These are phyloP conservation scores for Syzygium aromaticum DNA, from an alignment of 345 rosid species.

Conservation along the genomic window DNA sequence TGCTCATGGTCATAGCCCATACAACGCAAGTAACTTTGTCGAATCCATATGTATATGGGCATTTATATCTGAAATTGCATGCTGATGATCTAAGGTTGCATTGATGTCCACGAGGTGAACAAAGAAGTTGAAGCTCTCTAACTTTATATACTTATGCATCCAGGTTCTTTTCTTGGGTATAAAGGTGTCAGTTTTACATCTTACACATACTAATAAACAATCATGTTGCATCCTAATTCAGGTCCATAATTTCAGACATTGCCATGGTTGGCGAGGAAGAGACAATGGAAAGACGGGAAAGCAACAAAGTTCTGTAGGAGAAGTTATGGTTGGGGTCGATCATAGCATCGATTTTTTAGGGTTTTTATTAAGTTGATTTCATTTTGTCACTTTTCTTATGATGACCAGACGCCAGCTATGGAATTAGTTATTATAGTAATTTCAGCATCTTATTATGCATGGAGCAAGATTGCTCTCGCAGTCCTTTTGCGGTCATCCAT, in stretches of 20 bases:
- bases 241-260: background rate
- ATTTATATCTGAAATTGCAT: background rate
- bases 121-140: background rate
- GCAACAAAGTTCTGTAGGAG: background rate
- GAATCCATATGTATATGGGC: background rate
- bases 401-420: background rate
- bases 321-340: background rate
- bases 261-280: background rate
- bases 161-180: background rate
- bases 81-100: background rate
- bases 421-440: background rate
- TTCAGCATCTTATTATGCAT: background rate
- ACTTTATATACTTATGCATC: background rate
- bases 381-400: background rate
- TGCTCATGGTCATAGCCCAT: conserved; percentile 17
- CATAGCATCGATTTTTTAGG: background rate
- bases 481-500: background rate
- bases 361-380: background rate
- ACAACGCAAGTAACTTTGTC: background rate
- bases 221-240: background rate
- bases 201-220: background rate
- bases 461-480: background rate
- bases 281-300: conserved; percentile 20
- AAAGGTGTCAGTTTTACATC: background rate
- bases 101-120: background rate